Conservation (phyloP, 495 filamentous ascomycete species). For the Penicillium chermesinum region DNA sequence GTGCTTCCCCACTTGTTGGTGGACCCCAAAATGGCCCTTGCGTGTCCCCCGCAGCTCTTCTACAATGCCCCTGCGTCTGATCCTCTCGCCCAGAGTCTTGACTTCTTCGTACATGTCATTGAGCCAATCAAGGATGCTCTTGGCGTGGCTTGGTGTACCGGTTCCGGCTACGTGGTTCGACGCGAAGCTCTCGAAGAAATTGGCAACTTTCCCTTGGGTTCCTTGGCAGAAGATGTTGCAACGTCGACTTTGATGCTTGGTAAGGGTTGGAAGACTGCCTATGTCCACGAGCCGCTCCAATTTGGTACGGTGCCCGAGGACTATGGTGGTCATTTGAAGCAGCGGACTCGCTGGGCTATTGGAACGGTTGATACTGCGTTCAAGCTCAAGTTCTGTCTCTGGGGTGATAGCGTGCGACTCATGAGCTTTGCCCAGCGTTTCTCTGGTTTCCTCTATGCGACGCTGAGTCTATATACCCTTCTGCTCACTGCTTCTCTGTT, state of each 20-base stretch:
- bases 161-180: conserved; percentile 48
- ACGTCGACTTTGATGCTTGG: conserved; percentile 44
- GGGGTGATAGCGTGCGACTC: conserved; percentile 29
- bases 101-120: conserved; percentile 44
- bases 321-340: conserved; percentile 45
- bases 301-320: conserved; percentile 48
- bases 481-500: conserved; percentile 38
- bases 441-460: conserved; percentile 42
- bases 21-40: conserved; percentile 45
- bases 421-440: conserved; percentile 35
- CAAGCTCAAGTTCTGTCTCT: conserved; percentile 43
- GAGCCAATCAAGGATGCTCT: conserved; percentile 49
- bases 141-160: conserved; percentile 47
- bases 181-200: conserved; percentile 46
- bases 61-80: conserved; percentile 50
- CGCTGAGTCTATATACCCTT: conserved; percentile 39
- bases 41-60: conserved; percentile 50
- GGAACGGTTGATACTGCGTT: conserved; percentile 42
- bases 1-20: conserved; percentile 43
- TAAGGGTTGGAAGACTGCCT: conserved; percentile 48
- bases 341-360: conserved; percentile 47
- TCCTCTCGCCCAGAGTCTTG: conserved; percentile 44
- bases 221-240: conserved; percentile 48
- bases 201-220: conserved; percentile 45
- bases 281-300: conserved; percentile 47